Percentiles rank a stretch among this genome's conserved stretches.
phyloP scores from a whole-genome alignment of 1,284 basidiomycete genomes.

The Mycena sp. region DNA sequence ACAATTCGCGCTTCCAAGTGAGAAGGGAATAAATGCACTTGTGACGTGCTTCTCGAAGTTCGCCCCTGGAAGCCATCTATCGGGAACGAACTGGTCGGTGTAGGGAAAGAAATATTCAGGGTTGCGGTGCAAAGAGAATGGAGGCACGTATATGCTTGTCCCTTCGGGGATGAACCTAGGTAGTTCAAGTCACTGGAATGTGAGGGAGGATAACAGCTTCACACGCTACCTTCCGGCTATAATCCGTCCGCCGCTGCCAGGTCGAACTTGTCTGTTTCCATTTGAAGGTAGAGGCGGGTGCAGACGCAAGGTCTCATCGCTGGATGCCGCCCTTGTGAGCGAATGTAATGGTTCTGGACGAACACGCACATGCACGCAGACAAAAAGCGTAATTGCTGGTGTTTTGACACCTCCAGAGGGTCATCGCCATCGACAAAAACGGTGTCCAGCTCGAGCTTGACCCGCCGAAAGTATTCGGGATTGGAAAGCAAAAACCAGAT shows the following conservation, averaged over 20 bases:
- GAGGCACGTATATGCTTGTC: slow-evolving; percentile 20
- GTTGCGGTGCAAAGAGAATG: slow-evolving; percentile 35
- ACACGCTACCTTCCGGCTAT: slow-evolving; percentile 19
- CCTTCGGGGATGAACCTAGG: slow-evolving; percentile 17
- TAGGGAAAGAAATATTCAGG: slow-evolving; percentile 49
- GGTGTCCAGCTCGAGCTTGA: slow-evolving; percentile 62
- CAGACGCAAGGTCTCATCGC: slow-evolving; percentile 67
- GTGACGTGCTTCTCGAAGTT: slow-evolving; percentile 21
- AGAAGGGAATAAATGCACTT: slow-evolving; percentile 52
- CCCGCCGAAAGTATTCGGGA: slow-evolving; percentile 51
- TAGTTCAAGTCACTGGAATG: not conserved
- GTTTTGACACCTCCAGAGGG: slow-evolving; percentile 43
- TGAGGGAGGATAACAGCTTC: not conserved
- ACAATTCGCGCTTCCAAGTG: slow-evolving; percentile 49
- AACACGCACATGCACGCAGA: slow-evolving; percentile 60
- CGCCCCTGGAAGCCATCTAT: slow-evolving; percentile 45
- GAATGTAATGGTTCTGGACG: not conserved
- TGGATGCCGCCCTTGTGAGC: slow-evolving; percentile 37
- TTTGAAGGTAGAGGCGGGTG: slow-evolving; percentile 62
- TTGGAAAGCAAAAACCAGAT: slow-evolving; percentile 58
- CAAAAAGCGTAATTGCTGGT: slow-evolving; percentile 53
- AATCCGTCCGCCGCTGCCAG: not conserved
- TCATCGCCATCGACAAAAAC: slow-evolving; percentile 51
- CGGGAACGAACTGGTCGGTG: slow-evolving; percentile 48
- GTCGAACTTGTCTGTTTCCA: slow-evolving; percentile 33